Base-by-base conservation (phyloP, 495 filamentous ascomycete species). In the Lasiosphaeria hispida region DNA sequence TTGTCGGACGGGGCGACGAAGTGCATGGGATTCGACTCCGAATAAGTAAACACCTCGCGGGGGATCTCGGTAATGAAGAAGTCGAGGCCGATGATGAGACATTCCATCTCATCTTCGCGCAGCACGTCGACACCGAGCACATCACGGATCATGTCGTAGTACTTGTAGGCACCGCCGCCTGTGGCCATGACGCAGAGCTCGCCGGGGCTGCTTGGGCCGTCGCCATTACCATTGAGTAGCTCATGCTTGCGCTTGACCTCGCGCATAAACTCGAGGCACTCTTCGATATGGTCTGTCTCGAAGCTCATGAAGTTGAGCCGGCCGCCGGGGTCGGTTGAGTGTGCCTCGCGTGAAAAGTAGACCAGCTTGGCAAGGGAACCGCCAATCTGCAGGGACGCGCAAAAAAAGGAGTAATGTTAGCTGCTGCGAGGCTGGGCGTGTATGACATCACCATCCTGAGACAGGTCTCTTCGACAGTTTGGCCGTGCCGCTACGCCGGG, bases 41-140 rank as follows among this genome's bases (percentile, higher is more conserved):
- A 90, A 73, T 97, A 97, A 15, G 91, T 96, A 66, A 98, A 98
- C 23, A 98, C 92, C 74, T 98, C 94, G 64, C 85, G 82, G 48
- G 94, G 95, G 61, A 97, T 97, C 66, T 97, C 92, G 56, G 87
- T 96, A 63, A 97, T 96, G 78, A 98, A 97, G 76, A 97, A 98
- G 72, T 98, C 95, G 35, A 98, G 85, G 18, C 93, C 92, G 53
- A 92, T 94, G 63, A 98, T 98, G 49, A 98, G 75, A 72, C 94
- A 98, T 72, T 96, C 91, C 95, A 98, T 98, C 72, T 98, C 94
- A 65, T 98, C 94, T 70, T 97, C 95, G 18, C 91, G 79, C 58
- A 93, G 72, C 43, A 98, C 91, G 63, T 96, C 87, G 13, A 97
- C 87, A 4, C 66, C 66, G 35, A 98, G 75, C 2, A 83, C 82